Percentiles rank a stretch among this genome's conserved stretches.
Conservation (phyloP, 306 rosid species). For the Sicyos baderoa region DNA sequence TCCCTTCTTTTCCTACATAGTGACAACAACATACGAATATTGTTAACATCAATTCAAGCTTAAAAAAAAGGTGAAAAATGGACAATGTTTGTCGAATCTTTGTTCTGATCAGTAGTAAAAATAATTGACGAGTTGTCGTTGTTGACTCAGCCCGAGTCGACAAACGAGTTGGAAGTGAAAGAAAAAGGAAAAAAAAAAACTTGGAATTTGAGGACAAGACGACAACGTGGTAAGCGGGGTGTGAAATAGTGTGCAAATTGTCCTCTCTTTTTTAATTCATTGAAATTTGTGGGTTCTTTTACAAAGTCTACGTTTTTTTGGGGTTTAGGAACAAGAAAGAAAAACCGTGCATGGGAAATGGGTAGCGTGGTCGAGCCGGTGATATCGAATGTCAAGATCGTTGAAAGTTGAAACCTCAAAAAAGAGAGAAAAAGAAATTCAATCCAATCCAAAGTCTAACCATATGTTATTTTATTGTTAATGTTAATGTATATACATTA, state of each 20-base stretch:
- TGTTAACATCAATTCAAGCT: background rate
- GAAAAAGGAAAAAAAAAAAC: background rate
- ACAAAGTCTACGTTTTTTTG: constrained; percentile 24
- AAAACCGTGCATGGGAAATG: constrained; percentile 35
- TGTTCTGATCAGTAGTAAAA: constrained; percentile 7
- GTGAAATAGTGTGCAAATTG: constrained; percentile 53
- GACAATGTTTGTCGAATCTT: background rate
- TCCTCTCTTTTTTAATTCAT: background rate
- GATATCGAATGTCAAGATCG: constrained; percentile 21
- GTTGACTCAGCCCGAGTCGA: constrained; percentile 27
- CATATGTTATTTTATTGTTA: background rate
- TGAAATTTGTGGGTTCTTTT: constrained; percentile 25
- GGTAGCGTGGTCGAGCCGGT: constrained; percentile 65
- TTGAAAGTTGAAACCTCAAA: constrained; percentile 21
- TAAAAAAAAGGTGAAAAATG: background rate
- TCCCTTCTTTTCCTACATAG: background rate
- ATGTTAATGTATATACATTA: constrained; percentile 8
- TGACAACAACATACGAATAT: constrained; percentile 5
- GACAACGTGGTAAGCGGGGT: constrained; percentile 59
- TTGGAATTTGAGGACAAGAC: background rate
- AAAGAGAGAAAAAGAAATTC: background rate
- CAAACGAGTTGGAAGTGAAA: constrained; percentile 31
- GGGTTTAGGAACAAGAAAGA: constrained; percentile 23
- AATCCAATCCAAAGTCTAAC: constrained; percentile 26
- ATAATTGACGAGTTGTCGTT: constrained; percentile 32